Conservation (phyloP, 2,329 filamentous ascomycete genomes). For the Nigrospora oryzae region DNA sequence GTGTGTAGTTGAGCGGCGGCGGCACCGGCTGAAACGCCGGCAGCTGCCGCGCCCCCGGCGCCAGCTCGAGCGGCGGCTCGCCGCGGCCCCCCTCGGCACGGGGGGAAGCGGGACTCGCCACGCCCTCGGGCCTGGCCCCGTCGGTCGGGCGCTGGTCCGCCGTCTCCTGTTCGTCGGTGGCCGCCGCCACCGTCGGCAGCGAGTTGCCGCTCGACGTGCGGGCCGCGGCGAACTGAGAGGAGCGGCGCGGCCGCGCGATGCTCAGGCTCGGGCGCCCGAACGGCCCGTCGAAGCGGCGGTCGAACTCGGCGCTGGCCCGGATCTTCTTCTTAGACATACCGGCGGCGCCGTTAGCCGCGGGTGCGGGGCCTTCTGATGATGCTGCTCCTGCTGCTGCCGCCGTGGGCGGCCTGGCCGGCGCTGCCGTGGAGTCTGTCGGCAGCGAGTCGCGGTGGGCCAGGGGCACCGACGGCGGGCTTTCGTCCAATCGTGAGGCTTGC, state of each 20-base stretch:
- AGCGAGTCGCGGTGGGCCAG: no score
- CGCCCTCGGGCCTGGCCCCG: no score
- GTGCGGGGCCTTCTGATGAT: no score
- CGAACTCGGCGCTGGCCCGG: conserved; percentile 13
- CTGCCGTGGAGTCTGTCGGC: no score
- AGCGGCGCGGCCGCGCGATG: conserved; percentile 9
- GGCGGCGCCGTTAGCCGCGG: not conserved
- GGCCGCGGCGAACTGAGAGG: not conserved
- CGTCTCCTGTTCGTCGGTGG: no score
- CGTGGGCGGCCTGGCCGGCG: no score
- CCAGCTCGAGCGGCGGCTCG: no score
- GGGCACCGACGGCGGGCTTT: not conserved
- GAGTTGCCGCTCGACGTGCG: not conserved
- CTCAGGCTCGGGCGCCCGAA: conserved; percentile 14
- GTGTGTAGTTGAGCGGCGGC: conserved; percentile 8
- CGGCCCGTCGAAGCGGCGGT: conserved; percentile 15
- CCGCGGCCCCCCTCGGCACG: no score
- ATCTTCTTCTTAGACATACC: conserved; percentile 2
- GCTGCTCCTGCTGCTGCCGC: not conserved
- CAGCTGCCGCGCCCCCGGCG: not conserved
- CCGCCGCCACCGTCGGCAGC: no score
- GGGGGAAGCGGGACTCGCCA: no score
- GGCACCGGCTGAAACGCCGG: conserved; percentile 4
- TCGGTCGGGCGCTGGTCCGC: no score
- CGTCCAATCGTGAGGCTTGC: not conserved